Evolutionary conservation across 129 eudicot species (phyloP), one percentile per base, ranked within the genome.

Genomic region (Pseudognaphalium luteoalbum): DNA sequence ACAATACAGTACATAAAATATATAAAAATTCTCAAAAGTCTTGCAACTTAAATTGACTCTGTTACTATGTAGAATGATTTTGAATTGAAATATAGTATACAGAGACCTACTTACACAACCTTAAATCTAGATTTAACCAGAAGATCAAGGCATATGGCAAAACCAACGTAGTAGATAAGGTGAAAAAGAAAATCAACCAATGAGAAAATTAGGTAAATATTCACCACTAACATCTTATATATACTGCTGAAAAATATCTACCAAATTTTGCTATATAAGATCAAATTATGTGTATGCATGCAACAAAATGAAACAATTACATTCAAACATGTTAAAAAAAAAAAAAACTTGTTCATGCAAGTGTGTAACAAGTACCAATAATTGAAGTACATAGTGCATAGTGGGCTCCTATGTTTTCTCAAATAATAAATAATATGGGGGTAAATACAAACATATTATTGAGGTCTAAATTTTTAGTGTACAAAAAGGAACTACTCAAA

Each of bases 401-500:
- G 72, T 71, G 73, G 82, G 82, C 37, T 71, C 66, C 44, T 56
- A 19, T 57, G 19, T 37, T 35, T 66, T 19, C 33, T 6, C 56
- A 20, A 33, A 61, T 61, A 33, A 61, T 61, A 44, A 7, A 5
- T 35, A 35, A 20, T 64, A 35, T 64, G 50, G 73, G 74, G 47
- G 57, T 22, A 52, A 72, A 79, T 54, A 64, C 72, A 66, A 72
- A 72, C 58, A 52, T 21, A 80, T 52, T 73, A 73, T 80, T 73
- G 79, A 72, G 73, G 62, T 54, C 73, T 80, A 52, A 71, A 79
- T 71, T 62, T 62, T 66, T 51, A 34, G 37, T 80, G 74, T 72
- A 79, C 72, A 79, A 51, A 65, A 79, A 65, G 83, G 47, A 72
- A 72, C 74, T 52, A 79, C 74, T 65, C 68, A 66, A 65, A 65